These are phyloP conservation scores for Suillus subluteus DNA, from an alignment of 768 basidiomycete genomes.

Conservation along the genomic window DNA sequence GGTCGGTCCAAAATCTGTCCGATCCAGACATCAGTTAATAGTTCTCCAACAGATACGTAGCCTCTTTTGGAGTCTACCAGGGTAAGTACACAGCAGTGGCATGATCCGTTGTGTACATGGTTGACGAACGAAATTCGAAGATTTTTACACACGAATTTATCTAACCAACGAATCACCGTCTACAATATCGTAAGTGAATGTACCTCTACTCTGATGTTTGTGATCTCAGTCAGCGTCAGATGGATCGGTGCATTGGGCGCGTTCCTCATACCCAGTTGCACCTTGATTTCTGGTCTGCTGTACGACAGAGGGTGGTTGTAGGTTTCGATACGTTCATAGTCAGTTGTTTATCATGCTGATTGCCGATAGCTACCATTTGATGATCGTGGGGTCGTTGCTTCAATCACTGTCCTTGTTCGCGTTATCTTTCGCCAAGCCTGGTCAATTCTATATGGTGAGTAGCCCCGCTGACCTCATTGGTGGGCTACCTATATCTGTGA, in stretches of 20 bases:
- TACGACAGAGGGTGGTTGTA: constrained; percentile 52
- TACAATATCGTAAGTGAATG: constrained; percentile 30
- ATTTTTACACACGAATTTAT: constrained; percentile 38
- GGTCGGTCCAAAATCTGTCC: constrained; percentile 14
- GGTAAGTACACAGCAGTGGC: constrained; percentile 14
- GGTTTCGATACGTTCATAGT: background rate
- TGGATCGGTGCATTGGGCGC: constrained; percentile 49
- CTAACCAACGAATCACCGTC: constrained; percentile 32
- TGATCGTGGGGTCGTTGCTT: constrained; percentile 19
- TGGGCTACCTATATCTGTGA: background rate
- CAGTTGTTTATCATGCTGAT: constrained; percentile 31
- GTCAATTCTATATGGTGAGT: constrained; percentile 31
- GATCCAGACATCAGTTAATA: background rate
- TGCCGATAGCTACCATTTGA: constrained; percentile 6
- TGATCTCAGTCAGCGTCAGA: constrained; percentile 15
- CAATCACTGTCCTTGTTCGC: constrained; percentile 29
- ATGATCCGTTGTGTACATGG: background rate
- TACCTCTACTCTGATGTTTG: constrained; percentile 28
- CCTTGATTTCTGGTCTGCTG: constrained; percentile 43
- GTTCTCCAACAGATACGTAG: constrained; percentile 22
- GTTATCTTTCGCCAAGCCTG: constrained; percentile 30
- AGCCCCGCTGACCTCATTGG: background rate
- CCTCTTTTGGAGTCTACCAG: constrained; percentile 40
- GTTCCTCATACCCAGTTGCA: constrained; percentile 39
- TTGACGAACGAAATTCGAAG: constrained; percentile 22